Evolutionary conservation across 106 monocot genomes (phyloP), one percentile per base, ranked within the genome.

Genomic region (Narthecium ossifragum): DNA sequence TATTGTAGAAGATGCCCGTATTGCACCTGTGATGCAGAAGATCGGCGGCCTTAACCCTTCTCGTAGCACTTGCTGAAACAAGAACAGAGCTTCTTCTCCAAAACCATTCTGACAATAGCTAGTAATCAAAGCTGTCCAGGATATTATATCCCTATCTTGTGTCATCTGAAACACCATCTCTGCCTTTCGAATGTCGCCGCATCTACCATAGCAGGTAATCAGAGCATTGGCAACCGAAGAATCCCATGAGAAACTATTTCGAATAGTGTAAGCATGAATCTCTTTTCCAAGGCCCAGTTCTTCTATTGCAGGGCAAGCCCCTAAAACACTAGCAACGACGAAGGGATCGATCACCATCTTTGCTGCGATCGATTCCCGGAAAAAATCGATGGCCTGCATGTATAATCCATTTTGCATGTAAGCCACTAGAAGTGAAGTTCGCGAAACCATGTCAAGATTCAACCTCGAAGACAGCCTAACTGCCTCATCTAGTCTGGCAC

Each of bases 171-270:
- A 83, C 31, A 89, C 46, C 24, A 8, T 64, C 59, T 74, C 71
- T 13, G 80, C 67, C 46, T 65, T 78, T 43, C 30, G 57, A 38
- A 75, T 60, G 22, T 69, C 26, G 11, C 68, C 64, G 40, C 69
- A 80, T 63, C 56, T 84, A 55, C 80, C 77, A 72, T 89, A 89
- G 1, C 77, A 47, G 18, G 77, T 71, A 22, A 89, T 75, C 23
- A 78, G 24, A 18, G 88, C 68, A 63, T 84, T 84, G 20, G 31
- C 51, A 30, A 77, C 69, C 0, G 74, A 71, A 23, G 60, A 31
- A 60, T 88, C 76, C 14, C 28, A 60, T 18, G 63, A 10, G 28
- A 78, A 73, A 64, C 63, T n/a, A 31, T 53, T 76, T 67, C 68
- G 73, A 15, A 83, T 6, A 58, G 76, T 55, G 51, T 64, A 80